Evolutionary conservation across 768 basidiomycete species (phyloP).

Genomic region (Boletus rex-veris): DNA sequence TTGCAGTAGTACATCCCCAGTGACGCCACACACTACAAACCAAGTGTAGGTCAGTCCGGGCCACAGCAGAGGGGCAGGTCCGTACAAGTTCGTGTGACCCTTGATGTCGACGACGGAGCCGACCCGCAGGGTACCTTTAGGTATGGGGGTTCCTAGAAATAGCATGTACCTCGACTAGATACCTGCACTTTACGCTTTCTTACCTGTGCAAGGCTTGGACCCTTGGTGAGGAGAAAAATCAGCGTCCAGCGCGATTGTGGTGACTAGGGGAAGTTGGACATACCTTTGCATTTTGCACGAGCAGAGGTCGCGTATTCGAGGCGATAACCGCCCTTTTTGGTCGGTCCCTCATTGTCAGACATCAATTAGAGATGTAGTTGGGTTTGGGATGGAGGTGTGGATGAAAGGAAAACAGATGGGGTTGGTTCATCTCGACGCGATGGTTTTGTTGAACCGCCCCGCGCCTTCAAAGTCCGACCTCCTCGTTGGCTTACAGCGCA

Average conservation of each 20-base stretch:
- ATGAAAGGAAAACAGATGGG: slow-evolving; percentile 31
- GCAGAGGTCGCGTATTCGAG: slow-evolving; percentile 69
- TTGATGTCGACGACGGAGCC: slow-evolving; percentile 73
- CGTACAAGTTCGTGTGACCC: slow-evolving; percentile 67
- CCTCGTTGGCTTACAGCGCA: slow-evolving; percentile 32
- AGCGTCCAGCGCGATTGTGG: slow-evolving; percentile 18
- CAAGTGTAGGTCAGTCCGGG: background rate
- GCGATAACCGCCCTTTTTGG: slow-evolving; percentile 56
- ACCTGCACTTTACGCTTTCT: slow-evolving; percentile 11
- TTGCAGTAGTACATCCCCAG: slow-evolving; percentile 81
- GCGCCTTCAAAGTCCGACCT: slow-evolving; percentile 38
- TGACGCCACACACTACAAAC: slow-evolving; percentile 72
- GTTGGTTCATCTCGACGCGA: slow-evolving; percentile 39
- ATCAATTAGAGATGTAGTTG: slow-evolving; percentile 24
- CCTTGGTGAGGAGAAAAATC: slow-evolving; percentile 44
- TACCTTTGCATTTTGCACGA: slow-evolving; percentile 79
- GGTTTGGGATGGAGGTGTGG: slow-evolving; percentile 17
- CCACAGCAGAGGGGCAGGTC: slow-evolving; percentile 6
- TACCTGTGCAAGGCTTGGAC: slow-evolving; percentile 73
- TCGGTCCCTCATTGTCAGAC: slow-evolving; percentile 35
- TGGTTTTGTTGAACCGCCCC: slow-evolving; percentile 38
- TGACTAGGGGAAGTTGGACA: slow-evolving; percentile 16
- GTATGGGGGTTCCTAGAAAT: slow-evolving; percentile 59
- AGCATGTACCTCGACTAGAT: slow-evolving; percentile 6
- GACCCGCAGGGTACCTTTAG: slow-evolving; percentile 69